Conservation (phyloP, 2,329 filamentous ascomycete species). For the Lasiodiplodia sp. region DNA sequence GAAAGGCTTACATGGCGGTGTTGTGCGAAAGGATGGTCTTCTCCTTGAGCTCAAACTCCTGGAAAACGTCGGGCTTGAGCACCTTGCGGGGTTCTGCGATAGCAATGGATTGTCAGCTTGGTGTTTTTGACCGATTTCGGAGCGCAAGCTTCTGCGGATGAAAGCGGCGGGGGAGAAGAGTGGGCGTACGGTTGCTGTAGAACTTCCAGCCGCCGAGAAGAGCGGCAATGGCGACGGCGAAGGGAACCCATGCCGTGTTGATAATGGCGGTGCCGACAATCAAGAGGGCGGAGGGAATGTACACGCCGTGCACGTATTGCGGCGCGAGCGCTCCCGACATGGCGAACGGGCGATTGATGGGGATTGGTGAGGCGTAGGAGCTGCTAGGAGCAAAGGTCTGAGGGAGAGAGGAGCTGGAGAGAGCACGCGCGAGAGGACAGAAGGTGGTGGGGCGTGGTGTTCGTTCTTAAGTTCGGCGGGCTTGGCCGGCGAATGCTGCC, state of each 20-base stretch:
- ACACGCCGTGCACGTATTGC: slow-evolving; percentile 78
- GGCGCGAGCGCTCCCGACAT: slow-evolving; percentile 51
- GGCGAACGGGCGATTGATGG: background rate
- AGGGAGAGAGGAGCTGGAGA: background rate
- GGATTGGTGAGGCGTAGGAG: background rate
- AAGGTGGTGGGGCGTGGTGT: background rate
- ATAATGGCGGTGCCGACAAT: slow-evolving; percentile 78
- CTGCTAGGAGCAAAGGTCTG: background rate
- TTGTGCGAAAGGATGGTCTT: slow-evolving; percentile 98
- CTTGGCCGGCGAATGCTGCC: slow-evolving; percentile 9
- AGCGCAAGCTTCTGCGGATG: background rate
- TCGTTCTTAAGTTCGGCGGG: slow-evolving; percentile 9
- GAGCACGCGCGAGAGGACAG: background rate
- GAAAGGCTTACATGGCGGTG: slow-evolving; percentile 79
- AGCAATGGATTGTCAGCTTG: slow-evolving; percentile 8
- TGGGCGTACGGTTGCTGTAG: slow-evolving; percentile 69
- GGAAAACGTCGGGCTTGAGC: slow-evolving; percentile 86
- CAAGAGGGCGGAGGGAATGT: slow-evolving; percentile 81
- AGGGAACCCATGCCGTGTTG: slow-evolving; percentile 74
- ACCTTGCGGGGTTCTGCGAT: slow-evolving; percentile 75
- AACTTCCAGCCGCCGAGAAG: slow-evolving; percentile 75
- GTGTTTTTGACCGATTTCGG: slow-evolving; percentile 11
- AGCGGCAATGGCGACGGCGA: slow-evolving; percentile 72
- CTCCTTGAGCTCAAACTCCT: slow-evolving; percentile 90
- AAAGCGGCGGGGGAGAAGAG: background rate